phyloP scores from a whole-genome alignment of 257 asterid genomes.

The Hygrophila difformis region DNA sequence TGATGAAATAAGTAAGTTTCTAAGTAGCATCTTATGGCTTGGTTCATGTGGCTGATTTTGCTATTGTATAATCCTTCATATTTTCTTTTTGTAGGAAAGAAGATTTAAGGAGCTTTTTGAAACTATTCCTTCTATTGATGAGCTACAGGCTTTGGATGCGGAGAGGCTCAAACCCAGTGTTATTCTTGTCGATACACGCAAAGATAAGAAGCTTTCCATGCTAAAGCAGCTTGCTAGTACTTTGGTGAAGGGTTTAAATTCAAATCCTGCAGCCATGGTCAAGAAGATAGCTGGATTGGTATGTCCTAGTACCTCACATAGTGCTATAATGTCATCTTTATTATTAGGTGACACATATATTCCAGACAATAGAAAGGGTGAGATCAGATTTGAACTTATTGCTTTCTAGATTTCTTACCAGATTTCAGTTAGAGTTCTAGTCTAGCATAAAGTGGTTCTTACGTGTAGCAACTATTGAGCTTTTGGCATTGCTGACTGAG shows the following conservation, averaged over 20 bases:
- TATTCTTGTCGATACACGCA: constrained; percentile 71
- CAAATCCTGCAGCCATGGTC: constrained; percentile 61
- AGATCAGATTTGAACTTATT: background rate
- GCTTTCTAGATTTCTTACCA: background rate
- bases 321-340: background rate
- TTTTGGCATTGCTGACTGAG: background rate
- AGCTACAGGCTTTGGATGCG: constrained; percentile 58
- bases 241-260: constrained; percentile 68
- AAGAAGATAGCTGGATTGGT: constrained; percentile 95
- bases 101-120: constrained; percentile 88
- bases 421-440: too few species aligned
- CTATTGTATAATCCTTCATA: constrained; percentile 19
- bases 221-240: constrained; percentile 74
- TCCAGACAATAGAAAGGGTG: background rate
- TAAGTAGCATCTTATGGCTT: background rate
- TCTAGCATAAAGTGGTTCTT: too few species aligned
- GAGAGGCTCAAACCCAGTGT: constrained; percentile 80
- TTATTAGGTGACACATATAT: too few species aligned
- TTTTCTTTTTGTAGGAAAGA: constrained; percentile 83
- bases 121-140: constrained; percentile 69
- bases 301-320: constrained; percentile 16
- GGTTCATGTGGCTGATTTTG: constrained; percentile 9
- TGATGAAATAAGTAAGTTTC: constrained; percentile 10
- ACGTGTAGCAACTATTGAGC: too few species aligned
- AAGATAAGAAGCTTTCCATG: constrained; percentile 91